Percentiles rank a stretch among this genome's conserved stretches.
These are phyloP conservation scores for Balakata baccata DNA, from an alignment of 345 rosid genomes.

Conservation along the genomic window DNA sequence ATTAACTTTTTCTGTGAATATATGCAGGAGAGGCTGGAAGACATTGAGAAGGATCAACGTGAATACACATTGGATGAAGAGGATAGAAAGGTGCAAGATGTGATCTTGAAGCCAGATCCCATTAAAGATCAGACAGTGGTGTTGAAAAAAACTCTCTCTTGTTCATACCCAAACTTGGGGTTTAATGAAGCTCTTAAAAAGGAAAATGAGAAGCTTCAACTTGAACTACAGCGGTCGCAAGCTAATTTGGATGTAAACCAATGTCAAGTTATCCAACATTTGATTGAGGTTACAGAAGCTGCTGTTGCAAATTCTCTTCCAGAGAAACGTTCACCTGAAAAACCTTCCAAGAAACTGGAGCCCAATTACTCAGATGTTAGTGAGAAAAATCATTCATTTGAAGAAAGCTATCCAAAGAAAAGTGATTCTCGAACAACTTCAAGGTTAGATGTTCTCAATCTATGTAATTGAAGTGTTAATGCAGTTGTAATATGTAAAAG, in stretches of 20 bases:
- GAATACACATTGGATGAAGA: constrained; percentile 93
- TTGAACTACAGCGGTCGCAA: constrained; percentile 82
- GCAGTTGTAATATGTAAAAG: not conserved
- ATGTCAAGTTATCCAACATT: constrained; percentile 84
- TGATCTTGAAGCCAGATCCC: constrained; percentile 71
- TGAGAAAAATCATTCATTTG: constrained; percentile 42
- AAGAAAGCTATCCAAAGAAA: constrained; percentile 47
- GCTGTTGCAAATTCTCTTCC: constrained; percentile 44
- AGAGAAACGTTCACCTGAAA: constrained; percentile 42
- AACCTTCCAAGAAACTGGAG: constrained; percentile 53
- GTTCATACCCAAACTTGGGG: constrained; percentile 77
- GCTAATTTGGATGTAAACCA: constrained; percentile 74
- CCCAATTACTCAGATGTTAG: constrained; percentile 41
- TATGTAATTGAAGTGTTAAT: not conserved
- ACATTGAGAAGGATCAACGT: constrained; percentile 81
- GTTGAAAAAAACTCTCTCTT: constrained; percentile 80
- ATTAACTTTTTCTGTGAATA: constrained; percentile 2
- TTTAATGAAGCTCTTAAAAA: constrained; percentile 75
- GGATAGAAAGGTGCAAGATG: constrained; percentile 80
- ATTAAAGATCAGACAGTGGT: constrained; percentile 56
- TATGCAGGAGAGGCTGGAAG: constrained; percentile 76
- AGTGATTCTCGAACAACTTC: constrained; percentile 48
- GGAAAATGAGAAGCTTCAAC: constrained; percentile 75
- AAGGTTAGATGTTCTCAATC: constrained; percentile 44
- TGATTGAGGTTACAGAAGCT: constrained; percentile 76